Conservation (phyloP, 1,284 basidiomycete species). For the Apiotrichum gracile region DNA sequence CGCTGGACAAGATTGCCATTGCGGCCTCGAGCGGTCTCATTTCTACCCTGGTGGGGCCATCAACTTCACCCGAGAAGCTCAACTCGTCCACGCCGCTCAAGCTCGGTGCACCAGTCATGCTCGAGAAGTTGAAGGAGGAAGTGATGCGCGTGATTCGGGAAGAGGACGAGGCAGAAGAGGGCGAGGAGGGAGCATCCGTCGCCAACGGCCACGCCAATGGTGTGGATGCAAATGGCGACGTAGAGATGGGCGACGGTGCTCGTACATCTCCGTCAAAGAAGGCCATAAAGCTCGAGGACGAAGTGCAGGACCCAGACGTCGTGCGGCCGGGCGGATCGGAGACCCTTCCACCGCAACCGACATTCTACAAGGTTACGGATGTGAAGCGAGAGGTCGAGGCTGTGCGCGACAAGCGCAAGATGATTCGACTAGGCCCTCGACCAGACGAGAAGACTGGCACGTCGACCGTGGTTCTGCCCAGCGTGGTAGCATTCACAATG, state of each 20-base stretch:
- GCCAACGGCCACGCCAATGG: conserved; percentile 56
- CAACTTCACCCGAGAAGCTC: conserved; percentile 61
- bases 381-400: conserved; percentile 85
- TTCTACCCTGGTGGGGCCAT: conserved; percentile 59
- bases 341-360: conserved; percentile 36
- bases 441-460: conserved; percentile 14
- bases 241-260: conserved; percentile 28
- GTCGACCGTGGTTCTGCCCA: conserved; percentile 56
- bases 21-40: conserved; percentile 63
- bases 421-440: conserved; percentile 73
- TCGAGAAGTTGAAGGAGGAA: conserved; percentile 72
- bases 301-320: conserved; percentile 21
- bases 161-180: conserved; percentile 33
- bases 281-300: conserved; percentile 33
- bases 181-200: conserved; percentile 11
- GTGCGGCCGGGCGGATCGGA: conserved; percentile 34
- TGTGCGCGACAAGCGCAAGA: conserved; percentile 81
- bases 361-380: conserved; percentile 72
- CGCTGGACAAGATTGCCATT: conserved; percentile 60
- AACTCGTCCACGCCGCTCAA: conserved; percentile 71
- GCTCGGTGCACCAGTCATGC: conserved; percentile 70
- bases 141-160: conserved; percentile 58
- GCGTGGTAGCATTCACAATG: conserved; percentile 85
- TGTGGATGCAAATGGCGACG: conserved; percentile 50
- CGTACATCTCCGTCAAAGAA: conserved; percentile 15